phyloP scores from a whole-genome alignment of 768 basidiomycete species.

The Naganishia kalamii region DNA sequence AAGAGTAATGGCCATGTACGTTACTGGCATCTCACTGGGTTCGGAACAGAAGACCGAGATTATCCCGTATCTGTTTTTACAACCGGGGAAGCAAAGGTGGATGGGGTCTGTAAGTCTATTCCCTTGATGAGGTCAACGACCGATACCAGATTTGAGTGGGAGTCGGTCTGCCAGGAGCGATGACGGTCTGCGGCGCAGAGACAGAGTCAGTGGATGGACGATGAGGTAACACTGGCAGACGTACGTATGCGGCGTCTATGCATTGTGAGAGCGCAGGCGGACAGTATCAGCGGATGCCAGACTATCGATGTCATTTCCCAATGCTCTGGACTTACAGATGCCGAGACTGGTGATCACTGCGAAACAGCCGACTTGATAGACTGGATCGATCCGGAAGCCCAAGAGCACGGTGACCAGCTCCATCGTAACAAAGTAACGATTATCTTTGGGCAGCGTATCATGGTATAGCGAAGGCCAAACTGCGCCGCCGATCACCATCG shows the following conservation, averaged over 20 bases:
- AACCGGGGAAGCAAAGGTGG: constrained; percentile 66
- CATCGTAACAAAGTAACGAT: constrained; percentile 56
- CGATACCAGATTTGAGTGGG: constrained; percentile 69
- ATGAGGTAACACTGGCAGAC: background rate
- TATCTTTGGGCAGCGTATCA: constrained; percentile 32
- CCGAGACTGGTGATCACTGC: constrained; percentile 19
- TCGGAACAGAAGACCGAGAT: constrained; percentile 78
- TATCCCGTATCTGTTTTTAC: constrained; percentile 84
- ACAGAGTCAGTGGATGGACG: background rate
- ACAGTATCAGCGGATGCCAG: background rate
- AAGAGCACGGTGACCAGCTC: constrained; percentile 52
- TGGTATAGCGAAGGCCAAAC: constrained; percentile 72
- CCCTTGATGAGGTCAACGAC: constrained; percentile 65
- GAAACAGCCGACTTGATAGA: constrained; percentile 31
- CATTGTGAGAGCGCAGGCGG: background rate
- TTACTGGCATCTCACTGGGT: constrained; percentile 72
- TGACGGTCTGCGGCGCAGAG: constrained; percentile 69
- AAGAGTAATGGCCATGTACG: constrained; percentile 78
- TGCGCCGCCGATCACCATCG: constrained; percentile 68
- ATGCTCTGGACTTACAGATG: constrained; percentile 1
- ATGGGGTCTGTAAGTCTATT: constrained; percentile 83
- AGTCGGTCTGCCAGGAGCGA: constrained; percentile 69
- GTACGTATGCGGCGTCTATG: constrained; percentile 30
- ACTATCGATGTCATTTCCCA: background rate
- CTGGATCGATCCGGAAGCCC: constrained; percentile 51